phyloP scores from a whole-genome alignment of 2,329 filamentous ascomycete genomes.

The Neoscytalidium dimidiatum region DNA sequence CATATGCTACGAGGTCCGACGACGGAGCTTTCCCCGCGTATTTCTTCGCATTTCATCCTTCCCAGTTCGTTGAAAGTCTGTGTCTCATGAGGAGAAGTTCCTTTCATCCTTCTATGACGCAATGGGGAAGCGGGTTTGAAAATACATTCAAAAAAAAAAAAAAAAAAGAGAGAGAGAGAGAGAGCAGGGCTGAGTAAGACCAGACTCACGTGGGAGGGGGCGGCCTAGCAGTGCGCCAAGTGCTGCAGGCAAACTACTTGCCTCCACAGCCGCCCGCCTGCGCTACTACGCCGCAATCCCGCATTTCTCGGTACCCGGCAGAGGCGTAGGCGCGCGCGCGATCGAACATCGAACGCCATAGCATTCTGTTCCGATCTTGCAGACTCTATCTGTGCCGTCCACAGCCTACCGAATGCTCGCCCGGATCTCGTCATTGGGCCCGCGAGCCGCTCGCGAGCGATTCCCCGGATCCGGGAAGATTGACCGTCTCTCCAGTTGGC shows the following conservation, averaged over 20 bases:
- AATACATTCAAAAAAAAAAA: too few species aligned
- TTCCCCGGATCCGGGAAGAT: too few species aligned
- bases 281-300: neutral
- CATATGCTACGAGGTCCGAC: neutral
- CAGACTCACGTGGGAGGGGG: neutral
- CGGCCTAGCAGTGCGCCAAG: neutral
- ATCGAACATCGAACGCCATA: too few species aligned
- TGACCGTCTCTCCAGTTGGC: too few species aligned
- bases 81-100: neutral
- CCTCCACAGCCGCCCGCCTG: neutral
- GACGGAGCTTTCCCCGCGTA: neutral
- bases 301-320: neutral
- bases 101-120: neutral
- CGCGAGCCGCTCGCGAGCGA: neutral
- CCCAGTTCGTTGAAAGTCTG: neutral
- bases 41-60: neutral
- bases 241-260: neutral
- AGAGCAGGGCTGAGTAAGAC: neutral
- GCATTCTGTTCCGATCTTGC: neutral
- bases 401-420: too few species aligned
- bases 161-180: too few species aligned
- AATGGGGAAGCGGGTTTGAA: neutral
- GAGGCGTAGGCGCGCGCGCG: neutral
- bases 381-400: too few species aligned
- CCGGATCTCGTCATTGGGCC: neutral